Evolutionary conservation across 176 grass and related monocot species (phyloP), one percentile per base, ranked within the genome.

Genomic region (Ensete ventricosum): DNA sequence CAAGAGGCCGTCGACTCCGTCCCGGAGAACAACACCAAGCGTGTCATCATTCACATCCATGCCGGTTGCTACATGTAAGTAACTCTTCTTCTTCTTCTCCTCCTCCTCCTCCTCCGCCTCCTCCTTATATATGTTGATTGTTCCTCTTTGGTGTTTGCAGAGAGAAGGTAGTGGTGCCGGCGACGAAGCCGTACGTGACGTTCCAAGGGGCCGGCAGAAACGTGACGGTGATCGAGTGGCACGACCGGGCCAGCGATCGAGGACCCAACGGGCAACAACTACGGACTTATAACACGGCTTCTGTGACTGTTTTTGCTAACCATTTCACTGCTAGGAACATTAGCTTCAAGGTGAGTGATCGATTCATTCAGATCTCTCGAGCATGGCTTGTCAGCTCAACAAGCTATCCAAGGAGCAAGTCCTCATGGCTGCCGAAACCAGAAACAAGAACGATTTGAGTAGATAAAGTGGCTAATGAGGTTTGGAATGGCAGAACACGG

Each of bases 311-410:
- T 73, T 82, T 98, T 77, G 78, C 95, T 84, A 89, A 89, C 84
- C 84, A 89, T 93, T 98, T 98, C 88, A 85, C 78, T 23, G 95
- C 95, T 91, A 98, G 89, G 65, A 98, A 98, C 85, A 91, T 98
- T 64, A 98, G 95, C 86, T 98, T 98, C 88, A 93, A 98, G 95
- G 95, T 98, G 81, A 87, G 92, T 73, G 67, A 21, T 43, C 34
- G 34, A 43, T 63, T 75, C 48, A 0, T 50, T 48, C 27, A 64
- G 34, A 27, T 3, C 2, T 60, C 23, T 29, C 12, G 8, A 49
- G 52, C 62, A 19, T 62, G 72, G n/a, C 9, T 10, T 25, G 43
- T 19, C 19, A 14, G 16, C 26, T 69, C 48, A 43, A 43, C 34
- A 43, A 43, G 34, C 34, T 43, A 43, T 43, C 34, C 34, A 43